Base-by-base conservation (phyloP, 2,329 filamentous ascomycete species). In the Trichoderma sp. region DNA sequence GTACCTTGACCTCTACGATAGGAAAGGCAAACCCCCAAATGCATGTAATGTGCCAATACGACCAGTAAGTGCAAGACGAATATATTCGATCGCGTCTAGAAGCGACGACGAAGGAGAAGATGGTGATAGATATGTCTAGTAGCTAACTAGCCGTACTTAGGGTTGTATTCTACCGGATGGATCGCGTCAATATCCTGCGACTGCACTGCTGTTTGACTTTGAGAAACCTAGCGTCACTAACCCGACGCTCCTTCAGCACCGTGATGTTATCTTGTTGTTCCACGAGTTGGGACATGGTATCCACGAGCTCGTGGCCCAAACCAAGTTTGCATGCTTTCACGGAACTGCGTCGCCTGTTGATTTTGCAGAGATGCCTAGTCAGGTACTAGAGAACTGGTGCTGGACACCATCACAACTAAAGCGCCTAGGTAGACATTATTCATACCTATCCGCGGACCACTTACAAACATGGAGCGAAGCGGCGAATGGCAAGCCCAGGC, bases 231-330 rank as follows among this genome's bases (percentile, higher is more conserved):
- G 83, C 0, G 74, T 81, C 7, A 82, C 83, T 72, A 85, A 84
- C 71, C 85, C 86, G 3, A 85, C 84, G 75, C 80, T 88, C 9
- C 79, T 88, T 15, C 84, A 84, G 73, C 87, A 88, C 74, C 81
- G 84, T 43, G 85, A 88, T 11, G 71, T 75, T 73, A 72, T 72
- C 5, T 28, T 63, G 2, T 65, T 78, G 4, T 73, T 87, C 82
- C 85, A 87, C 77, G 85, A 87, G 74, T 77, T 87, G 17, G 85
- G 85, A 36, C 85, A 87, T 74, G 85, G 84, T 11, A 87, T 87
- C 71, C 85, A 87, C 77, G 85, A 87, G 75, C 81, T 87, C 4
- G 84, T 87, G 6, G 81, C 84, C 5, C 81, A 81, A 71, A 87
- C 85, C 0, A 82, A 77, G 6, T 86, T 85, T 79, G 84, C 85